These are phyloP conservation scores for Dryadomyces quercus-mongolicae DNA, from an alignment of 2,329 filamentous ascomycete genomes.

Conservation along the genomic window DNA sequence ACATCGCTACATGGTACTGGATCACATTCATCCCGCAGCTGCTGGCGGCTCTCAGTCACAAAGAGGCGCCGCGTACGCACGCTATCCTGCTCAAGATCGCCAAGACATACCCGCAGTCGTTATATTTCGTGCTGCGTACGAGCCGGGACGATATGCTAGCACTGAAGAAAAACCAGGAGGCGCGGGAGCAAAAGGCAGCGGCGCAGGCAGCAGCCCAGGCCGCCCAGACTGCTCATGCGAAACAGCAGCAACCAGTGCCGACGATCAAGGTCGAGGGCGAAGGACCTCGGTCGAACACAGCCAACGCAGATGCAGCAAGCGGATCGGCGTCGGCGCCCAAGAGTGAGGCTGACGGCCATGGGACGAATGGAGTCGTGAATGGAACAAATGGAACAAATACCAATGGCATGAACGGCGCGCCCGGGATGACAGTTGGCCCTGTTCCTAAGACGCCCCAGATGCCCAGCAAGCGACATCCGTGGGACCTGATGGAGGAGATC, in stretches of 20 bases:
- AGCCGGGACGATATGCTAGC: constrained; percentile 86
- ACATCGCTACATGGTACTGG: constrained; percentile 98
- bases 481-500: constrained; percentile 94
- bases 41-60: constrained; percentile 79
- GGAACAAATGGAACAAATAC: constrained; percentile 1
- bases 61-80: constrained; percentile 79
- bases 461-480: constrained; percentile 47
- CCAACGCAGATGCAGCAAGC: constrained; percentile 30
- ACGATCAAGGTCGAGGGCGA: constrained; percentile 1
- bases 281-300: constrained; percentile 35
- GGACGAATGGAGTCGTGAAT: background rate
- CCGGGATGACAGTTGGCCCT: constrained; percentile 4
- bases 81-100: constrained; percentile 85
- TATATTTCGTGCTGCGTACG: constrained; percentile 92
- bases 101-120: constrained; percentile 85
- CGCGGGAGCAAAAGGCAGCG: constrained; percentile 47
- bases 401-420: constrained; percentile 18
- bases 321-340: background rate
- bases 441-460: constrained; percentile 12
- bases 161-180: constrained; percentile 81
- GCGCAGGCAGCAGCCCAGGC: background rate
- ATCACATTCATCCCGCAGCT: constrained; percentile 98
- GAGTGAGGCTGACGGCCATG: background rate
- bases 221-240: background rate
- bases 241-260: background rate